Conservation (phyloP, 2,329 filamentous ascomycete genomes). For the Calonectria pseudoreteaudii region DNA sequence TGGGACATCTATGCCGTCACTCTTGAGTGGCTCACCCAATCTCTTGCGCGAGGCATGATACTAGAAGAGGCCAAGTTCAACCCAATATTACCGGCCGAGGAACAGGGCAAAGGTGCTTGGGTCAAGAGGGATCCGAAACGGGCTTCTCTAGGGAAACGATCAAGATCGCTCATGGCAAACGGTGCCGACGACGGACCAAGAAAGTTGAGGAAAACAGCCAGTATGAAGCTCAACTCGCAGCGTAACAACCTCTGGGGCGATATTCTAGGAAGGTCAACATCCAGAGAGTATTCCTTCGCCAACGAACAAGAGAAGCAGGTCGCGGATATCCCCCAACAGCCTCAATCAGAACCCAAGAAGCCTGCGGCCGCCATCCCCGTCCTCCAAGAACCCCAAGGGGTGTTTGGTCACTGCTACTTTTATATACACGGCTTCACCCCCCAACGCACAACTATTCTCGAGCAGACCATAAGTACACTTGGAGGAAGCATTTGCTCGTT, state of each 20-base stretch:
- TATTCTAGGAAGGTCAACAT: constrained; percentile 71
- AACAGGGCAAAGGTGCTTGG: constrained; percentile 85
- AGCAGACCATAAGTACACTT: constrained; percentile 60
- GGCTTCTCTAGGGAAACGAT: constrained; percentile 68
- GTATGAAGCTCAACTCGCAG: constrained; percentile 83
- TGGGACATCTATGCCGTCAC: constrained; percentile 87
- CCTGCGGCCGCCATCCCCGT: constrained; percentile 22
- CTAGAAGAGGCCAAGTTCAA: constrained; percentile 89
- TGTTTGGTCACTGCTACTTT: constrained; percentile 69
- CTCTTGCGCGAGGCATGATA: constrained; percentile 87
- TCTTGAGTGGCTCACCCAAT: constrained; percentile 87
- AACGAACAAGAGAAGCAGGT: constrained; percentile 34
- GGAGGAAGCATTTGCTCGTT: constrained; percentile 58
- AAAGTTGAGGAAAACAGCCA: constrained; percentile 89
- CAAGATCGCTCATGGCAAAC: constrained; percentile 60
- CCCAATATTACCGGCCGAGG: constrained; percentile 74
- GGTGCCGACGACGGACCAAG: constrained; percentile 71
- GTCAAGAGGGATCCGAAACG: constrained; percentile 61
- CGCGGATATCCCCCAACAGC: constrained; percentile 20
- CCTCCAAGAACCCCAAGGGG: constrained; percentile 45
- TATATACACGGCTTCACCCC: constrained; percentile 70
- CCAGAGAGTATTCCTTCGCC: constrained; percentile 50
- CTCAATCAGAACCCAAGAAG: constrained; percentile 7
- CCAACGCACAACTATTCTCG: constrained; percentile 61
- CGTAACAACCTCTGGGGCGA: constrained; percentile 91